A percentile compares a stretch with the other conserved stretches of the same genome.
These are phyloP conservation scores for Schwanniomyces vanrijiae DNA, from an alignment of 805 yeast species.

Conservation along the genomic window DNA sequence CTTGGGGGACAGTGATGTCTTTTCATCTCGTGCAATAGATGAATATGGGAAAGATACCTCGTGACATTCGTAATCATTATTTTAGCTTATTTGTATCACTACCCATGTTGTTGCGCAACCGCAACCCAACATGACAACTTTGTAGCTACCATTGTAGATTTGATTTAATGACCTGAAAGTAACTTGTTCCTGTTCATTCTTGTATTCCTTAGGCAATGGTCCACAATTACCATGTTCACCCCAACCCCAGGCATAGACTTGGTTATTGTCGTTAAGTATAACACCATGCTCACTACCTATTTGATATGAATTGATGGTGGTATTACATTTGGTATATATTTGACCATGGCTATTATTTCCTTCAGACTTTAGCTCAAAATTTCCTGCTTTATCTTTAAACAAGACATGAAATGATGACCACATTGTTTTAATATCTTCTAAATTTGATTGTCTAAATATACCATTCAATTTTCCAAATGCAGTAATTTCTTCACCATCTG, in stretches of 20 bases:
- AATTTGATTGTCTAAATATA: background rate
- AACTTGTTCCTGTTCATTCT: slow-evolving; percentile 20
- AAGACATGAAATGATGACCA: slow-evolving; percentile 76
- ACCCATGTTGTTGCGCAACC: slow-evolving; percentile 77
- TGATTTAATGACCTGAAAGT: slow-evolving; percentile 37
- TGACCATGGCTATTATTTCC: slow-evolving; percentile 87
- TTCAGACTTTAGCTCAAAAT: slow-evolving; percentile 37
- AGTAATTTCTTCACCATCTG: slow-evolving; percentile 12
- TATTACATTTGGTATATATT: slow-evolving; percentile 23
- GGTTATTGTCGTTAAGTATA: slow-evolving; percentile 22
- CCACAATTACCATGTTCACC: slow-evolving; percentile 99
- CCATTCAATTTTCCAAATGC: slow-evolving; percentile 18
- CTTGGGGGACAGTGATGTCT: slow-evolving; percentile 8
- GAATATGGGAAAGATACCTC: slow-evolving; percentile 76
- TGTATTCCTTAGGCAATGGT: slow-evolving; percentile 7
- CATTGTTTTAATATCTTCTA: slow-evolving; percentile 43
- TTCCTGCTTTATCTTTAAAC: slow-evolving; percentile 1
- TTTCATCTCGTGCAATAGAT: slow-evolving; percentile 46
- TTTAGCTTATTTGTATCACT: slow-evolving; percentile 17
- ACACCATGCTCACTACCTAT: slow-evolving; percentile 92
- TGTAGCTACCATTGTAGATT: slow-evolving; percentile 20
- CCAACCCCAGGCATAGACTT: slow-evolving; percentile 91
- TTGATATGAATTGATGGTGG: slow-evolving; percentile 22
- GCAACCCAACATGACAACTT: slow-evolving; percentile 41
- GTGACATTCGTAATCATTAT: slow-evolving; percentile 50